These are phyloP conservation scores for Xylariaceae sp. DNA, from an alignment of 2,329 filamentous ascomycete genomes.

Conservation along the genomic window DNA sequence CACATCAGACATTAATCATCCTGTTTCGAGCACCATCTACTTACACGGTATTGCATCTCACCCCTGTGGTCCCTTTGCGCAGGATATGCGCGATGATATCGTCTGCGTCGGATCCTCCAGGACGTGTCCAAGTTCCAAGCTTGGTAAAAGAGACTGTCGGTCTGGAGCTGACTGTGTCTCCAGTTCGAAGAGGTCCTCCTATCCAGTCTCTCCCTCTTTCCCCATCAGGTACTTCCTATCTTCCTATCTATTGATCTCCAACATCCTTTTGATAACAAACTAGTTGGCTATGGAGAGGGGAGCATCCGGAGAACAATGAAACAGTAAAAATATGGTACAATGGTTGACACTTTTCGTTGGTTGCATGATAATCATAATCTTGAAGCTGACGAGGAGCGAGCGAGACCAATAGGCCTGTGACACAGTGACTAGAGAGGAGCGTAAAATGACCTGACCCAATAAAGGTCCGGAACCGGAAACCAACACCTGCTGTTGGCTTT, in stretches of 20 bases:
- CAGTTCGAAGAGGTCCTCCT: slow-evolving; percentile 1
- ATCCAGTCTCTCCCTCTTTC: slow-evolving; percentile 9
- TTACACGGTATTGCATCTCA: neutral
- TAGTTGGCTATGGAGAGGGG: slow-evolving; percentile 4
- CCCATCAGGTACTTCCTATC: slow-evolving; percentile 21
- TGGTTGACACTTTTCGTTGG: neutral
- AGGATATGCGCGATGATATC: slow-evolving; percentile 29
- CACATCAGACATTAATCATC: slow-evolving; percentile 11
- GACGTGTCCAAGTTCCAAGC: slow-evolving; percentile 17
- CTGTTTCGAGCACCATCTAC: slow-evolving; percentile 19
- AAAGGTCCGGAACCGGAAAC: slow-evolving; percentile 20
- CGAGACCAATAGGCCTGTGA: slow-evolving; percentile 23
- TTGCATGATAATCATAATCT: neutral
- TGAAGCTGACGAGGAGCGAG: slow-evolving; percentile 1
- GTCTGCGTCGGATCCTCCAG: slow-evolving; percentile 24
- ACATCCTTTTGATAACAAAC: neutral
- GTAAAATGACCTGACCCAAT: slow-evolving; percentile 7
- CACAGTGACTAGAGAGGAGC: slow-evolving; percentile 14
- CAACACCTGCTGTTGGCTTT: slow-evolving; percentile 6
- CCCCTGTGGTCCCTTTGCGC: slow-evolving; percentile 16
- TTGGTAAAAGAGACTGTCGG: slow-evolving; percentile 24
- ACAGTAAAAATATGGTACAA: neutral
- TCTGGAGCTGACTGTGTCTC: slow-evolving; percentile 29
- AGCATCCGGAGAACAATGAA: neutral
- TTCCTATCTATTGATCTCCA: slow-evolving; percentile 16